Base-by-base conservation (phyloP, 2,329 filamentous ascomycete species). In the Hymenoscyphus scutula region DNA sequence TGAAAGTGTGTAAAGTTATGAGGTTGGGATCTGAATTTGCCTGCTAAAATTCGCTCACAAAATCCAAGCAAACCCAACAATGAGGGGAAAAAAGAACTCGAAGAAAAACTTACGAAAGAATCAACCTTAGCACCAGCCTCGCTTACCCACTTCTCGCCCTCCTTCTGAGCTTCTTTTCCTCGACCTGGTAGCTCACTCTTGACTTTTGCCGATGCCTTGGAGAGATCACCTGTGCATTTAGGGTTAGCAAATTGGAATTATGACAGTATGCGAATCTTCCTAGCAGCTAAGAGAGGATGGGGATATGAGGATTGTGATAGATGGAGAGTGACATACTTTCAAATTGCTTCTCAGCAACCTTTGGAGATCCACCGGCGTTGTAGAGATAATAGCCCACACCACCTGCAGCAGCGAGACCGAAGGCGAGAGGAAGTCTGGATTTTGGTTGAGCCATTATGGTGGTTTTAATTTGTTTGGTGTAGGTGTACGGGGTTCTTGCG, bases 341-440 rank as follows among this genome's bases (percentile, higher is more conserved):
- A 69, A 90, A 84, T 76, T 95, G 82, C 82, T 94, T 90, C 83
- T 92, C 86, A n/a, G 93, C 94, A 57, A 84, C 86, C 77, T 89
- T 91, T 58, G 91, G 83, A 76, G 87, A 84, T 62, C 94, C 93
- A 65, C 94, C 94, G 17, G 93, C 89, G 58, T 79, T 82, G 82
- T 96, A 99, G 66, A 98, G 84, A 81, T 98, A 98, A 83, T 97
- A 98, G 53, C 90, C 92, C 63, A 87, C 80, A 67, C 87, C 89
- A 71, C 84, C 85, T 34, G 83, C 88, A 68, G 85, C 86, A 64
- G 81, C 84, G 69, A 86, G 77, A 70, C 88, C 89, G 70, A 89
- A 73, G 70, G 80, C 73, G 51, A 75, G 72, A 61, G 78, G 68
- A 65, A 75, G 67, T 66, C 74, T 76, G 58, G 74, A 74, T 62